Evolutionary conservation across 371 early-diverging fungal genomes (phyloP), one percentile per base, ranked within the genome.

Genomic region (Mucor indicus): DNA sequence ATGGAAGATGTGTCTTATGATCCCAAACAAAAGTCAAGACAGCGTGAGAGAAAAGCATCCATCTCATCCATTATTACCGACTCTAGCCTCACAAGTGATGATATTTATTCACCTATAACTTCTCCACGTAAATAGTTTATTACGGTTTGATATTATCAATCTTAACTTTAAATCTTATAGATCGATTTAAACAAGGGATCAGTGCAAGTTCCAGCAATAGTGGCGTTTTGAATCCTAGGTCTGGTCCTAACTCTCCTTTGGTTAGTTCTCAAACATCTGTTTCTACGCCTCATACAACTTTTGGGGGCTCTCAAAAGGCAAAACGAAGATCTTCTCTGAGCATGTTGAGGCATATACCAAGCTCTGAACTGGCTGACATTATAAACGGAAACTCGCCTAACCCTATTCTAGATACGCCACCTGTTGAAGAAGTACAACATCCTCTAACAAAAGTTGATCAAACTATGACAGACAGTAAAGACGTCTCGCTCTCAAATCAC

Each of bases 251-350:
- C 2, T 56, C 57, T 11, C 57, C 62, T 22, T 37, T 50, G 10
- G 41, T 56, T 8, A 31, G 36, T 12, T 15, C 39, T 3, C 42
- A 25, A 16, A 27, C 40, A 15, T 38, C 53, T 4, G 39, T 24
- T 20, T 43, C 60, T 21, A 45, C 50, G 15, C 60, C 46, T 6
- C 53, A 49, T 33, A 56, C 56, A 24, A 41, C 55, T 12, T 12
- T 27, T 33, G 32, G 21, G 11, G 16, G 21, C 44, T 21, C 48
- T 16, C 47, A 49, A 17, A 60, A 44, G 33, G 15, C 56, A 2
- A 47, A 49, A 17, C 61, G 65, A 25, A 41, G 65, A n/a, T 65
- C 65, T 1, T 65, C 65, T 13, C 57, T 65, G 65, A 57, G 47
- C 9, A 54, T 65, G 54, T 42, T 65, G 19, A 53, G 65, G 15